These are phyloP conservation scores for Mariannaea elegans DNA, from an alignment of 2,329 filamentous ascomycete species.

Conservation along the genomic window DNA sequence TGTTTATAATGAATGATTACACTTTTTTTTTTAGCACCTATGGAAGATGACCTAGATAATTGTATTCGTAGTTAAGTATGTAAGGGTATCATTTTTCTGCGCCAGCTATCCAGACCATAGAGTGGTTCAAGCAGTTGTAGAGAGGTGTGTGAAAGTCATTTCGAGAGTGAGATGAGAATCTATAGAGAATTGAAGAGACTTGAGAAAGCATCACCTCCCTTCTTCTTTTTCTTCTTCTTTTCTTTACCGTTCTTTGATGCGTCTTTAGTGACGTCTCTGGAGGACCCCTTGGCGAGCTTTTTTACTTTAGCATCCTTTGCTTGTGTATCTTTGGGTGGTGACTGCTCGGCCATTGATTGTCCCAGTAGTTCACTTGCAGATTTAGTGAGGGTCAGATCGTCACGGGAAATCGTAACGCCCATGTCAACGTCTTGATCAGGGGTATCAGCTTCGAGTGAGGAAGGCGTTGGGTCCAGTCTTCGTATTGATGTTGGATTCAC, in stretches of 20 bases:
- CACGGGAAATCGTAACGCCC: slow-evolving; percentile 43
- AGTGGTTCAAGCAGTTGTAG: background rate
- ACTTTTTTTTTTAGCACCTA: slow-evolving; percentile 27
- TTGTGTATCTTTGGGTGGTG: background rate
- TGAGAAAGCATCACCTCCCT: slow-evolving; percentile 73
- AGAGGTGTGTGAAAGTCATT: background rate
- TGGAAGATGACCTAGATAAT: too few species aligned
- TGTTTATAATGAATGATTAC: slow-evolving; percentile 41
- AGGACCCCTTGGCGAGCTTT: slow-evolving; percentile 5
- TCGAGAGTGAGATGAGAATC: background rate
- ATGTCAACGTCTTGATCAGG: slow-evolving; percentile 30
- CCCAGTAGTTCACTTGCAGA: background rate
- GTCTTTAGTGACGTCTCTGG: slow-evolving; percentile 30
- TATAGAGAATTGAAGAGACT: slow-evolving; percentile 72
- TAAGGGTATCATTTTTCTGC: slow-evolving; percentile 4
- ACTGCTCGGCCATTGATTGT: background rate
- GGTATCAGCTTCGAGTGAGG: background rate
- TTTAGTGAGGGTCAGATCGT: slow-evolving; percentile 26
- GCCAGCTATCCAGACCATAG: background rate
- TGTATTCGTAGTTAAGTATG: background rate
- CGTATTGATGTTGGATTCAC: background rate
- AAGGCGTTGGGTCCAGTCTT: background rate
- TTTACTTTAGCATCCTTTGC: slow-evolving; percentile 2
- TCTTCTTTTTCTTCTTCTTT: slow-evolving; percentile 63
- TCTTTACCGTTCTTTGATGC: slow-evolving; percentile 42